Evolutionary conservation across 768 basidiomycete genomes (phyloP).

Genomic region (Panellus pusillus): DNA sequence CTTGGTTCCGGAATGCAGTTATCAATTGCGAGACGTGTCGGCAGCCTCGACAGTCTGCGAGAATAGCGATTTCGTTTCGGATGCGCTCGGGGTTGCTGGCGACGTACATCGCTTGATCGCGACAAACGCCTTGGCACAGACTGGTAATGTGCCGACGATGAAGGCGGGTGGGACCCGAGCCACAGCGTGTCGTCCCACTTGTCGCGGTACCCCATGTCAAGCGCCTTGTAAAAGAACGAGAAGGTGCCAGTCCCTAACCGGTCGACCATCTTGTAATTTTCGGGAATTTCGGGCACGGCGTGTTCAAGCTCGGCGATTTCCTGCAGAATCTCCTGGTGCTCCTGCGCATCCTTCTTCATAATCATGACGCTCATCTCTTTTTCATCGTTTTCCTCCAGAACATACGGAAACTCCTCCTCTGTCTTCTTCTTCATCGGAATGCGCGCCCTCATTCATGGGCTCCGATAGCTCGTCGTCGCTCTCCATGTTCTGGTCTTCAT

Average conservation of each 20-base stretch:
- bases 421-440: conserved; percentile 34
- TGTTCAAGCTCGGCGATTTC: conserved; percentile 76
- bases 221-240: conserved; percentile 96
- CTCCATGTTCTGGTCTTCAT: conserved; percentile 52
- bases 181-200: conserved; percentile 78
- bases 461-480: conserved; percentile 45
- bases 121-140: conserved; percentile 66
- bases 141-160: conserved; percentile 69
- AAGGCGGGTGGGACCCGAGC: conserved; percentile 63
- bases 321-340: conserved; percentile 68
- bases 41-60: conserved; percentile 82
- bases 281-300: conserved; percentile 62
- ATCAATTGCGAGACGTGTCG: conserved; percentile 91
- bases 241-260: conserved; percentile 97
- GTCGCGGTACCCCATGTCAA: conserved; percentile 73
- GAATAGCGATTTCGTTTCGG: conserved; percentile 87
- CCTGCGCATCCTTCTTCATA: conserved; percentile 58
- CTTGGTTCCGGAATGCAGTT: conserved; percentile 86
- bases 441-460: conserved; percentile 27
- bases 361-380: conserved; percentile 61
- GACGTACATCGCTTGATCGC: conserved; percentile 95
- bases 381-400: conserved; percentile 52
- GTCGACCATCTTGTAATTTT: conserved; percentile 80
- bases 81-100: conserved; percentile 93
- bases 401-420: conserved; percentile 30